These are phyloP conservation scores for Abelmoschus esculentus DNA, from an alignment of 345 rosid genomes.

Conservation along the genomic window DNA sequence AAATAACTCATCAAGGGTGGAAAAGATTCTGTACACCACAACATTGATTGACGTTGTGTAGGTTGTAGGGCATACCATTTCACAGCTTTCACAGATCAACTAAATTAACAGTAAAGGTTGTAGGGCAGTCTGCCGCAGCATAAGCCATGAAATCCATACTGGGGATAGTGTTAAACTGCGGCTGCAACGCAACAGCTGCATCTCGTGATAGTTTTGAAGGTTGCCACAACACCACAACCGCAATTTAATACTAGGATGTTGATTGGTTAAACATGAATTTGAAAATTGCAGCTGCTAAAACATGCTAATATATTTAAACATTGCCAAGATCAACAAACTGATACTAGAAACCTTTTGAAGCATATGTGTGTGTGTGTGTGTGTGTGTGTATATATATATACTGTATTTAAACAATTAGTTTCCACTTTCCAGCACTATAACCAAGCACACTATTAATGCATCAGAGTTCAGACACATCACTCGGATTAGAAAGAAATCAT, in stretches of 20 bases:
- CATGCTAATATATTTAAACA: background rate
- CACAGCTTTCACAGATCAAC: constrained; percentile 21
- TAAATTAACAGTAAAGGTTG: constrained; percentile 13
- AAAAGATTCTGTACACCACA: constrained; percentile 20
- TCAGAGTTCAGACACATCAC: too few relatives aligned
- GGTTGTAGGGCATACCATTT: constrained; percentile 19
- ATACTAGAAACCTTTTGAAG: background rate
- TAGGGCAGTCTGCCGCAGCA: constrained; percentile 21
- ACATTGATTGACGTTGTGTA: constrained; percentile 12
- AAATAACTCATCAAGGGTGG: constrained; percentile 9
- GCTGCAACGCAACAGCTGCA: too few relatives aligned
- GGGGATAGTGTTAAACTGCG: background rate
- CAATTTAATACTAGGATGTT: background rate
- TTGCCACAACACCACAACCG: too few relatives aligned
- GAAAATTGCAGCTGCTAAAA: too few relatives aligned
- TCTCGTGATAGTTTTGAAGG: too few relatives aligned
- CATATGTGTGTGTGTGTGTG: too few relatives aligned
- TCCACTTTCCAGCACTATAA: too few relatives aligned
- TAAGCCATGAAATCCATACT: constrained; percentile 22
- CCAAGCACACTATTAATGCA: too few relatives aligned
- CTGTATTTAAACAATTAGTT: background rate
- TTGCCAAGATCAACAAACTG: background rate
- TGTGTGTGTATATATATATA: too few relatives aligned
- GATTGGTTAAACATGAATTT: constrained; percentile 9
- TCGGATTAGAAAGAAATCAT: background rate